Evolutionary conservation across 805 yeast species (phyloP).

Genomic region (Teunomyces barrocoloradensis): DNA sequence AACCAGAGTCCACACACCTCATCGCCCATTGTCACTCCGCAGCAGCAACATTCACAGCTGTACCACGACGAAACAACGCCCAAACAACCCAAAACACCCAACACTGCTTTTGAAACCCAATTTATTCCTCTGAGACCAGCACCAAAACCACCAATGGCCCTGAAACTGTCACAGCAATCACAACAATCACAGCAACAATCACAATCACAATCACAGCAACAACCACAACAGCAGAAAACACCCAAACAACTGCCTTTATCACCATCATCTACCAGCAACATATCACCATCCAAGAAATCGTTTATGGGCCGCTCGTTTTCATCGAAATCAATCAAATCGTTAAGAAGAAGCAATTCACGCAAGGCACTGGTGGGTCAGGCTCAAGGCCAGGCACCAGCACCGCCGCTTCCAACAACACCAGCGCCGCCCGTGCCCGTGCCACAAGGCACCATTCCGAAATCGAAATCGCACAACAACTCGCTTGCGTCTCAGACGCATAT

Average conservation of each 20-base stretch:
- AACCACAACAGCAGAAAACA: slow-evolving; percentile 1
- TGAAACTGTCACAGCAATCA: slow-evolving; percentile 5
- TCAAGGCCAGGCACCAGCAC: slow-evolving; percentile 2
- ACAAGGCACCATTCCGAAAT: slow-evolving; percentile 31
- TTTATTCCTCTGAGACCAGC: slow-evolving; percentile 69
- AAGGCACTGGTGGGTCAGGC: slow-evolving; percentile 14
- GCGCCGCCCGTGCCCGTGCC: slow-evolving; percentile 13
- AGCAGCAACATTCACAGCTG: slow-evolving; percentile 16
- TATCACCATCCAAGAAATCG: slow-evolving; percentile 12
- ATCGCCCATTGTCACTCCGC: neutral
- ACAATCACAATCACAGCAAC: slow-evolving; percentile 4
- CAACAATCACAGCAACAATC: slow-evolving; percentile 6
- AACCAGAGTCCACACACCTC: neutral
- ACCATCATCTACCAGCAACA: slow-evolving; percentile 12
- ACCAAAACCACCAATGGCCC: slow-evolving; percentile 51
- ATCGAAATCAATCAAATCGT: slow-evolving; percentile 34
- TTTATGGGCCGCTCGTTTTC: slow-evolving; percentile 37
- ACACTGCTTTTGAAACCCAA: slow-evolving; percentile 36
- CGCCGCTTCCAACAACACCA: slow-evolving; percentile 16
- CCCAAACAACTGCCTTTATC: slow-evolving; percentile 8
- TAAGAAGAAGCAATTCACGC: slow-evolving; percentile 24
- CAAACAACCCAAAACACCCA: slow-evolving; percentile 24
- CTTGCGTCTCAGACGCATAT: slow-evolving; percentile 26
- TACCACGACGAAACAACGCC: slow-evolving; percentile 7
- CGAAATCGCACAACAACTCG: slow-evolving; percentile 40